phyloP scores from a whole-genome alignment of 139 green algal genomes.

The Coccomyxa sp. region DNA sequence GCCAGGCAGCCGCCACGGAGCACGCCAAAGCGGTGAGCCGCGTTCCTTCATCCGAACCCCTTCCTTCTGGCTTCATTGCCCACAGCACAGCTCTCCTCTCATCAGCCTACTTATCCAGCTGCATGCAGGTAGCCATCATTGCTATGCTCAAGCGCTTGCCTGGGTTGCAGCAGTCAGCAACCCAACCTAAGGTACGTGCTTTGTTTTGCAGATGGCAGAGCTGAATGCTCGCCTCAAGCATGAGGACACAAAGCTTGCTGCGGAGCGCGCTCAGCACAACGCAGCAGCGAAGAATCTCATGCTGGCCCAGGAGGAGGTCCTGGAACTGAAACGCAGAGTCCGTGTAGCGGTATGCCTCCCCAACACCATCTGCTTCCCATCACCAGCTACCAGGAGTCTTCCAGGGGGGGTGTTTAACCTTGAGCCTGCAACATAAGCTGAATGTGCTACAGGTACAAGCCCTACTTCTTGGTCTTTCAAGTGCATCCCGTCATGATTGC shows the following conservation, averaged over 20 bases:
- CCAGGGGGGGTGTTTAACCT: background rate
- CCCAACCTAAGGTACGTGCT: background rate
- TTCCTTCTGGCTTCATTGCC: background rate
- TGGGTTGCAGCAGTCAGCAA: background rate
- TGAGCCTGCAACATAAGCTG: background rate
- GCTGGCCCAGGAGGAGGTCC: slow-evolving; percentile 83
- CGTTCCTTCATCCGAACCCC: background rate
- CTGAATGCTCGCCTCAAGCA: slow-evolving; percentile 81
- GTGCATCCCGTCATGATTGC: background rate
- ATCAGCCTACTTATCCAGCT: too few relatives aligned
- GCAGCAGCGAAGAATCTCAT: slow-evolving; percentile 89
- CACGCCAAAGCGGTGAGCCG: background rate
- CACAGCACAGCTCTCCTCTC: too few relatives aligned
- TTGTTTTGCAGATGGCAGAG: slow-evolving; percentile 55
- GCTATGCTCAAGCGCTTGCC: background rate
- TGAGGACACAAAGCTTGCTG: slow-evolving; percentile 84
- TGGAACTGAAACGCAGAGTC: slow-evolving; percentile 90
- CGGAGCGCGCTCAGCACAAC: slow-evolving; percentile 79
- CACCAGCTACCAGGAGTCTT: background rate
- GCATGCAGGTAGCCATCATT: too few relatives aligned
- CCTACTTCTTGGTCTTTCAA: background rate
- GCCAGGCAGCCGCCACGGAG: background rate
- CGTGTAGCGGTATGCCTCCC: slow-evolving; percentile 70
- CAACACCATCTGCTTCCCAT: background rate
- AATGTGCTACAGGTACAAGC: background rate